Conservation (phyloP, 768 basidiomycete genomes). For the Termitomyces sp. region DNA sequence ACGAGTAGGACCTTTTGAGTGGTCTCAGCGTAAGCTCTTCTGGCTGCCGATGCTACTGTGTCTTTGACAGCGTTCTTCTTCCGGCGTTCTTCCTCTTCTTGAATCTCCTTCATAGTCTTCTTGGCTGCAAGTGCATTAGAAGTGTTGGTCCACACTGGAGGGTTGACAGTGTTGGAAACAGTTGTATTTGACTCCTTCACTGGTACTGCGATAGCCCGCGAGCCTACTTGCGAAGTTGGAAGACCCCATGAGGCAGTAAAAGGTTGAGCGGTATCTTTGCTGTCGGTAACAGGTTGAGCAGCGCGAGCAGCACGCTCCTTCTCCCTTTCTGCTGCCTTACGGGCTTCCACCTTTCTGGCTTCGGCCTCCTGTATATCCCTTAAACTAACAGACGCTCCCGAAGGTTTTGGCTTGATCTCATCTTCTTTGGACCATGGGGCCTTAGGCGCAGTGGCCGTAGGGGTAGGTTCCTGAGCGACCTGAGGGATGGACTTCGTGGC, state of each 20-base stretch:
- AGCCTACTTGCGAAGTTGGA: slow-evolving; percentile 75
- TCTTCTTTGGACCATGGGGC: slow-evolving; percentile 67
- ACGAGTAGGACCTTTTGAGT: slow-evolving; percentile 55
- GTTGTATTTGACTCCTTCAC: slow-evolving; percentile 35
- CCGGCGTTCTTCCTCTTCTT: slow-evolving; percentile 91
- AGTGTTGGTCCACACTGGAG: slow-evolving; percentile 73
- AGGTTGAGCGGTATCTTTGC: slow-evolving; percentile 51
- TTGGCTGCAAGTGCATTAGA: slow-evolving; percentile 51
- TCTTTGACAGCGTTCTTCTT: slow-evolving; percentile 66
- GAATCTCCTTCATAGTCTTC: slow-evolving; percentile 98
- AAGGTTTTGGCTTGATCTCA: slow-evolving; percentile 46
- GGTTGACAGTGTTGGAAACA: slow-evolving; percentile 24
- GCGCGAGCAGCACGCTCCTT: slow-evolving; percentile 55
- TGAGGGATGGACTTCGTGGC: slow-evolving; percentile 13
- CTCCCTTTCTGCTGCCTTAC: slow-evolving; percentile 71
- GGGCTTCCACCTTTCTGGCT: slow-evolving; percentile 69
- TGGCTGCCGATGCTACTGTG: slow-evolving; percentile 47
- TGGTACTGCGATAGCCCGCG: slow-evolving; percentile 27
- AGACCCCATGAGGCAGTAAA: slow-evolving; percentile 81
- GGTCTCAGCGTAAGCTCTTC: slow-evolving; percentile 75
- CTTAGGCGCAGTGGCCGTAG: slow-evolving; percentile 31
- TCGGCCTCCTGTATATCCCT: slow-evolving; percentile 97
- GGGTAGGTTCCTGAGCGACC: slow-evolving; percentile 13
- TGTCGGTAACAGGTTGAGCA: slow-evolving; percentile 27
- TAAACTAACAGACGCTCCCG: slow-evolving; percentile 53